These are phyloP conservation scores for Artemisia tridentata DNA, from an alignment of 129 eudicot genomes.

Conservation along the genomic window DNA sequence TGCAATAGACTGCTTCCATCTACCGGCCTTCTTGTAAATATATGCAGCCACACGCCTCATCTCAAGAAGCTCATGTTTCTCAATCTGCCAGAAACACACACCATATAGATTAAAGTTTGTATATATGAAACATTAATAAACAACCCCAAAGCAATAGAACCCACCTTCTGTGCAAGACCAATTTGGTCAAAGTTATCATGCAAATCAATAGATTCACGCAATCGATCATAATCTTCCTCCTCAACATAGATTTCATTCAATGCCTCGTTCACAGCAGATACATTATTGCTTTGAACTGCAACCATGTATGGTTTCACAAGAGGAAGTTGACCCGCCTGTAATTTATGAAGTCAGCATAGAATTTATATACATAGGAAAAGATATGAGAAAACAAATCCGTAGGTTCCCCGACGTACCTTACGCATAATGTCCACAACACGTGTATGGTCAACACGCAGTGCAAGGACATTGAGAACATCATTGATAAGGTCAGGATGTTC, in stretches of 20 bases:
- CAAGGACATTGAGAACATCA: conserved; percentile 93
- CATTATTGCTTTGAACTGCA: conserved; percentile 97
- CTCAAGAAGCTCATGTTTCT: conserved; percentile 99
- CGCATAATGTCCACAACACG: conserved; percentile 99
- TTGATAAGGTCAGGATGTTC: conserved; percentile 99
- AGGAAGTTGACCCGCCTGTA: conserved; percentile 94
- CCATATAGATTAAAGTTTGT: not conserved
- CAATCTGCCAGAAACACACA: conserved; percentile 58
- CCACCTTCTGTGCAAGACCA: conserved; percentile 99
- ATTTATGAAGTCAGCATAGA: conserved; percentile 19
- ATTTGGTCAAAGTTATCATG: conserved; percentile 99
- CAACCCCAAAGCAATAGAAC: not conserved
- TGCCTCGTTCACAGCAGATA: conserved; percentile 97
- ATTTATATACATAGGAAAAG: not conserved
- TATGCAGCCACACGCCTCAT: conserved; percentile 99
- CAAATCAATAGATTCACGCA: conserved; percentile 92
- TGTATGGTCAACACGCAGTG: conserved; percentile 97
- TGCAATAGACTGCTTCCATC: conserved; percentile 99
- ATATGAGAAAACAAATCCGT: too few relatives aligned
- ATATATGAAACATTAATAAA: not conserved
- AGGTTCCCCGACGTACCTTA: conserved; percentile 48
- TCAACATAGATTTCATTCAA: conserved; percentile 92
- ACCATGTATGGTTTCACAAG: conserved; percentile 99
- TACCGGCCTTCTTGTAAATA: conserved; percentile 96
- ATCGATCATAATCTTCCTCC: conserved; percentile 97